Evolutionary conservation across 1,139 yeast genomes (phyloP), one percentile per base, ranked within the genome.

Genomic region (Debaryomycetaceae sp.): DNA sequence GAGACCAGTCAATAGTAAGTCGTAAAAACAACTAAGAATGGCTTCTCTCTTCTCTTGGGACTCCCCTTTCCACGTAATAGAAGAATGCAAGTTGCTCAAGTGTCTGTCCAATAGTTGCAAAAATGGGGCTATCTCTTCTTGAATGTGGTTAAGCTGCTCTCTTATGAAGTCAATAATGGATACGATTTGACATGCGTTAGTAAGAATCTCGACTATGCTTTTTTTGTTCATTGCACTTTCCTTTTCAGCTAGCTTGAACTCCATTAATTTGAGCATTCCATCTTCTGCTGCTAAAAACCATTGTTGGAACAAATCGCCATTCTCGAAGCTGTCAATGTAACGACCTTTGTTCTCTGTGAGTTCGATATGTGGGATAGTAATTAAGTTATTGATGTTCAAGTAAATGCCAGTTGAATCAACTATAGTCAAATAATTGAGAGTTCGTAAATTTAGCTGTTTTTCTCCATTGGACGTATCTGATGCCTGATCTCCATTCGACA

Each of bases 1-100:
- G 40, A 80, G 64, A 2, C 86, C 85, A 0, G 90, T 83, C 4
- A 84, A 55, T 2, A 85, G 60, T 9, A 81, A 57, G 42, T 80
- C 83, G 48, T 72, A 76, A 6, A 85, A 59, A 42, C 61, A 50
- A 37, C 45, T 44, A 20, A 38, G 42, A 40, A 40, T 57, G 48
- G 30, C 45, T 27, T 38, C 42, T 44, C 38, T 48, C 27, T 38
- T 24, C 17, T 20, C 30, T 8, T 27, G 44, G 22, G 38, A 43
- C 34, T 46, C 51, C 33, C 44, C 38, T 6, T 37, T 42, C 24
- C 54, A 48, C 3, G 59, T 56, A 1, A 59, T 36, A 13, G 51
- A 48, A 40, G 70, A 75, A 34, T 55, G 55, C 39, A 63, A 57
- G 39, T 70, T 70, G 11, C 64, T 49, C 23, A 74, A 47, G 47